Conservation (phyloP, 2,329 filamentous ascomycete genomes). For the Colletotrichum sojae region DNA sequence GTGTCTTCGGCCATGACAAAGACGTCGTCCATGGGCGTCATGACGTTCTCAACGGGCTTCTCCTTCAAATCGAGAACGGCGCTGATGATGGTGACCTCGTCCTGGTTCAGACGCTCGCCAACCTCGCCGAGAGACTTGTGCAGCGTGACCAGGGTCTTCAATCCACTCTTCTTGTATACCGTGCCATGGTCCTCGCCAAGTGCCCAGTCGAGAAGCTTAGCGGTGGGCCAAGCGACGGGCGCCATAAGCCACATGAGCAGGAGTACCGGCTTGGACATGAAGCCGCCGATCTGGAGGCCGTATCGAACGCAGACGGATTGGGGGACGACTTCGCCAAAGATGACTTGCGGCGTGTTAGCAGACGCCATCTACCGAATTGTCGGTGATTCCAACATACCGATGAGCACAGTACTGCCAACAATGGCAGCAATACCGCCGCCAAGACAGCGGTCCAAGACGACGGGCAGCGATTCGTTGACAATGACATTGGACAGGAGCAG, state of each 20-base stretch:
- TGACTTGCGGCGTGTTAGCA: constrained; percentile 71
- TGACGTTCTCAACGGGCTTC: constrained; percentile 94
- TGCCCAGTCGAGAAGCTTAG: constrained; percentile 93
- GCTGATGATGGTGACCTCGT: constrained; percentile 99
- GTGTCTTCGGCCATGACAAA: constrained; percentile 98
- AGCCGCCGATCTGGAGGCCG: constrained; percentile 93
- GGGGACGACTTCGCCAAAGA: constrained; percentile 96
- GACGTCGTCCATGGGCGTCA: constrained; percentile 98
- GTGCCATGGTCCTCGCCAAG: constrained; percentile 93
- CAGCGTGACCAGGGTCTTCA: constrained; percentile 95
- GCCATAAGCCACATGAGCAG: constrained; percentile 92
- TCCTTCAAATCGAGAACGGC: constrained; percentile 97
- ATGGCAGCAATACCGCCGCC: constrained; percentile 96
- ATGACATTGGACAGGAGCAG: constrained; percentile 96
- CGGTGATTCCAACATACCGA: constrained; percentile 73
- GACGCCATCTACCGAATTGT: not conserved
- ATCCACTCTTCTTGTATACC: constrained; percentile 96
- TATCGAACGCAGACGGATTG: constrained; percentile 98
- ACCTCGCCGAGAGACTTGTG: constrained; percentile 92
- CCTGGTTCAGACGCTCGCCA: constrained; percentile 91
- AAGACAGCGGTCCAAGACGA: constrained; percentile 92
- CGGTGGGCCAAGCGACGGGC: constrained; percentile 93
- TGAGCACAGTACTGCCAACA: constrained; percentile 91
- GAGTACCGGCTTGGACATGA: constrained; percentile 90
- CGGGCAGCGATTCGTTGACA: constrained; percentile 95